These are phyloP conservation scores for Candida sithepensis DNA, from an alignment of 805 yeast species.

Conservation along the genomic window DNA sequence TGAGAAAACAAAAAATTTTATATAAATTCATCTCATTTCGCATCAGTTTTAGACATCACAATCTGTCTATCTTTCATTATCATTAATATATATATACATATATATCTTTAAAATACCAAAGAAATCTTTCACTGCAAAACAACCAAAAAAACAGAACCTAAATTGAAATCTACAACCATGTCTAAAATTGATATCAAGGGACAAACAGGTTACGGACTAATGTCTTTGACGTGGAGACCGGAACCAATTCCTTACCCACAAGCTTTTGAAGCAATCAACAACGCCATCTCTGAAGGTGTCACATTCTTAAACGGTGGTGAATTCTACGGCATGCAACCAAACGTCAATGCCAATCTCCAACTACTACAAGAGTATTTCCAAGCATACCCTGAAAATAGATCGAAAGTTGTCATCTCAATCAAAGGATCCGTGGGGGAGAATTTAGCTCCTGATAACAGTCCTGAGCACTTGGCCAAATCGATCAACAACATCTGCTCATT, in stretches of 20 bases:
- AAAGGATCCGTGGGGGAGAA: conserved; percentile 56
- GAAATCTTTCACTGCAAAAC: no score
- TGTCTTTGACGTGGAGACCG: conserved; percentile 75
- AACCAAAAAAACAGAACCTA: no score
- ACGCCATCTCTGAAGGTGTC: conserved; percentile 47
- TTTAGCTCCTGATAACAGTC: conserved; percentile 46
- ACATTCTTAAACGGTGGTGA: conserved; percentile 70
- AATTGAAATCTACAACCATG: no score
- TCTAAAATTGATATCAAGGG: conserved; percentile 13
- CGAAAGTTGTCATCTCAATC: conserved; percentile 56
- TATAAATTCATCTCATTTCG: no score
- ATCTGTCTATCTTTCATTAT: no score
- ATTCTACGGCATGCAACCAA: conserved; percentile 58
- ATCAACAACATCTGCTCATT: conserved; percentile 41
- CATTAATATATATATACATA: no score
- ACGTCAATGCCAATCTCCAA: conserved; percentile 47
- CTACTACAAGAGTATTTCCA: conserved; percentile 55
- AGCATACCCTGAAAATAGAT: conserved; percentile 51
- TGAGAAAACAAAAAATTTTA: no score
- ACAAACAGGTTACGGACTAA: conserved; percentile 67
- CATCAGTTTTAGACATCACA: no score
- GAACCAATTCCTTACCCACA: conserved; percentile 50
- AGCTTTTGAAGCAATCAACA: conserved; percentile 51
- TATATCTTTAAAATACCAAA: no score
- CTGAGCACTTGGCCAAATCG: conserved; percentile 43